Conservation (phyloP, 1,284 basidiomycete genomes). For the Pseudozyma tsukubaensis region DNA sequence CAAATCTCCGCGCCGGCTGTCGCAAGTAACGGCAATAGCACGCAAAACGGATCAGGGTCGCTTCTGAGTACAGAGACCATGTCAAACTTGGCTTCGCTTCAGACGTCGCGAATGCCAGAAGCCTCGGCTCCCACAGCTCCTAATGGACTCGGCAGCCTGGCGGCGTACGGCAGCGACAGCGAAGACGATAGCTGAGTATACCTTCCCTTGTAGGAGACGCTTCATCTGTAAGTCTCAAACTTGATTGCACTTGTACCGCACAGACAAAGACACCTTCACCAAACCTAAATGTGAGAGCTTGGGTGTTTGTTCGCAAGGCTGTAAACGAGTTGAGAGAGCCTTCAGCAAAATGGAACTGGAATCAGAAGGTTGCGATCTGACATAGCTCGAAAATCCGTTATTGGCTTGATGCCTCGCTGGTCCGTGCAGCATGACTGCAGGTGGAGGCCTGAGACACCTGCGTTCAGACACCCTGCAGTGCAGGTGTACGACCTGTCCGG, state of each 20-base stretch:
- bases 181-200: conserved; percentile 39
- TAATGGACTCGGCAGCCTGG: conserved; percentile 52
- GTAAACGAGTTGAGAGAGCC: no score
- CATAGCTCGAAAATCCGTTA: no score
- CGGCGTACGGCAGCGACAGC: conserved; percentile 64
- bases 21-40: neutral
- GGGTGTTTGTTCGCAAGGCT: no score
- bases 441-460: neutral
- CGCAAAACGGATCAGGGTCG: conserved; percentile 7
- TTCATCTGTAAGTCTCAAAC: no score
- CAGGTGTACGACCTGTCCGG: no score
- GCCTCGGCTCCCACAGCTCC: conserved; percentile 4
- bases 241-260: conserved; percentile 1
- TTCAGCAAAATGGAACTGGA: no score
- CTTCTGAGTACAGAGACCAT: conserved; percentile 51
- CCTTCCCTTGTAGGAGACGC: neutral
- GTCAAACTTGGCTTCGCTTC: conserved; percentile 41
- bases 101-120: conserved; percentile 10
- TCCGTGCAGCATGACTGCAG: conserved; percentile 3
- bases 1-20: conserved; percentile 2
- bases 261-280: neutral
- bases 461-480: neutral
- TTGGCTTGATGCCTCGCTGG: neutral
- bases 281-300: no score
- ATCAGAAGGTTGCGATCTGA: neutral